Percentiles rank a stretch among this genome's conserved stretches.
These are phyloP conservation scores for Thermomyces lanuginosus DNA, from an alignment of 2,329 filamentous ascomycete genomes.

Conservation along the genomic window DNA sequence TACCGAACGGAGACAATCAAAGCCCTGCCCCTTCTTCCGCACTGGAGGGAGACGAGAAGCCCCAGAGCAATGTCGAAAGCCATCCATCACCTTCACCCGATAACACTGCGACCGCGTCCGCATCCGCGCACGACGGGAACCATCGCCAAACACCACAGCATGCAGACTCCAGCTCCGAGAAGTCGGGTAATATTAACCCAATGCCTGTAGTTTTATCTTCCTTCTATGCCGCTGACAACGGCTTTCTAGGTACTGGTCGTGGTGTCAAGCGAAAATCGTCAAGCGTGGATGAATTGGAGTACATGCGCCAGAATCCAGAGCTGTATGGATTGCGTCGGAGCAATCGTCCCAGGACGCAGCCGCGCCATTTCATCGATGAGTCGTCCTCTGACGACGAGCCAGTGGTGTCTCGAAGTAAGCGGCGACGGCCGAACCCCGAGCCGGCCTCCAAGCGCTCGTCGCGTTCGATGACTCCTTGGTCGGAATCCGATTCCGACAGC, in stretches of 20 bases:
- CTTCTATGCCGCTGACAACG: constrained; percentile 44
- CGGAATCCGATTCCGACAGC: constrained; percentile 50
- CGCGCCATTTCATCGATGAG: constrained; percentile 39
- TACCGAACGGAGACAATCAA: constrained; percentile 20
- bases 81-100: constrained; percentile 59
- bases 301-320: constrained; percentile 81
- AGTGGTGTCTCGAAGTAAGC: constrained; percentile 32
- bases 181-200: too few relatives aligned
- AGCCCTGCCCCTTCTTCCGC: constrained; percentile 13
- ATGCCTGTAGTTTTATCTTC: too few relatives aligned
- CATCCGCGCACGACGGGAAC: constrained; percentile 30
- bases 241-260: constrained; percentile 54
- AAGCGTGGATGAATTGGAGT: constrained; percentile 56
- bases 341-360: constrained; percentile 46
- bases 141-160: too few relatives aligned
- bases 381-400: constrained; percentile 55
- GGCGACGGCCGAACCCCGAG: constrained; percentile 39
- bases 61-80: constrained; percentile 48
- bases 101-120: constrained; percentile 32
- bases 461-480: constrained; percentile 36
- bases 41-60: constrained; percentile 15
- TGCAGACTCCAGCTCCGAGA: too few relatives aligned
- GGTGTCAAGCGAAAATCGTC: constrained; percentile 57
- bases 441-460: constrained; percentile 33
- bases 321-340: constrained; percentile 88